Percentiles rank a stretch among this genome's conserved stretches.
phyloP scores from a whole-genome alignment of 768 basidiomycete species.

The Dendrothele bispora region DNA sequence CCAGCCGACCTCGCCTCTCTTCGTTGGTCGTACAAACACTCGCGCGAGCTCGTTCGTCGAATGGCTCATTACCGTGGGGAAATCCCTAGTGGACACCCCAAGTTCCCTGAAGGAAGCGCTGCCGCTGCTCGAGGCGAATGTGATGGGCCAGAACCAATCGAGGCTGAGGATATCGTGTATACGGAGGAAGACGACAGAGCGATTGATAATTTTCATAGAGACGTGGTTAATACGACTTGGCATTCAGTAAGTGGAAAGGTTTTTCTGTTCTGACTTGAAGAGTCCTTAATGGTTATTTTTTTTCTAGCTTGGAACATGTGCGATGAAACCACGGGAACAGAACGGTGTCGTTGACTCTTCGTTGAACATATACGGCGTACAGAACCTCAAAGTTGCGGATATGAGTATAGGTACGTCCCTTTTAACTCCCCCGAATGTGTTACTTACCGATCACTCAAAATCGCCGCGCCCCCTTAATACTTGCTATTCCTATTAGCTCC shows the following conservation, averaged over 20 bases:
- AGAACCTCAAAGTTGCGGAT: slow-evolving; percentile 44
- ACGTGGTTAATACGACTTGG: slow-evolving; percentile 19
- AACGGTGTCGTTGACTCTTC: slow-evolving; percentile 45
- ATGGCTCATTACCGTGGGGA: slow-evolving; percentile 28
- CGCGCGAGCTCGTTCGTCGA: slow-evolving; percentile 32
- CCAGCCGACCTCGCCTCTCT: slow-evolving; percentile 23
- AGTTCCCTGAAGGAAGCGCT: slow-evolving; percentile 11
- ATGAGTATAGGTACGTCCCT: slow-evolving; percentile 2
- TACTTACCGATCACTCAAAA: not conserved
- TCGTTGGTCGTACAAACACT: slow-evolving; percentile 24
- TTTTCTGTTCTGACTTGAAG: too few relatives aligned
- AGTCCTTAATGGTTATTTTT: too few relatives aligned
- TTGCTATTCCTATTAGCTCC: slow-evolving; percentile 26
- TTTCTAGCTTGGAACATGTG: slow-evolving; percentile 51
- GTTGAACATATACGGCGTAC: slow-evolving; percentile 45
- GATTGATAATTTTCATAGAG: slow-evolving; percentile 16
- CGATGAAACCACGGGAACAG: slow-evolving; percentile 44
- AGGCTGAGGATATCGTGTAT: slow-evolving; percentile 21
- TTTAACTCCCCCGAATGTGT: slow-evolving; percentile 10
- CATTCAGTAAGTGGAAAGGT: slow-evolving; percentile 29
- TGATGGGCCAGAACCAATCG: slow-evolving; percentile 13
- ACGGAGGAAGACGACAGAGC: slow-evolving; percentile 23
- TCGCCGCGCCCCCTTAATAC: not conserved
- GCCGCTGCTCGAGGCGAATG: slow-evolving; percentile 7
- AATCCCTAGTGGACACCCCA: slow-evolving; percentile 14